A percentile compares a stretch with the other conserved stretches of the same genome.
Conservation (phyloP, 768 basidiomycete genomes). For the Auricularia sp. region DNA sequence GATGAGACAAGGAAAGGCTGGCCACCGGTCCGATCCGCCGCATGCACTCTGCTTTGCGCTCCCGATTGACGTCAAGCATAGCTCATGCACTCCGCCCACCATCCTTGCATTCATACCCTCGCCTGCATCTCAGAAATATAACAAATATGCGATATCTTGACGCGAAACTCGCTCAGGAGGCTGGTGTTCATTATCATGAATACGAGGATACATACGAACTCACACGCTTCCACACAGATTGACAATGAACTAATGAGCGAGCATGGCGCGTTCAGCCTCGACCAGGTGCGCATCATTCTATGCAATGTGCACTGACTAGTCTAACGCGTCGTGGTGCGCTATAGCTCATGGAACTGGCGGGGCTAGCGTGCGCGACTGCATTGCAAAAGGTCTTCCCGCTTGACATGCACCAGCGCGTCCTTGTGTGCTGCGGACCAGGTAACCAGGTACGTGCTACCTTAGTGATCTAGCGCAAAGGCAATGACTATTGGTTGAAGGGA, state of each 20-base stretch:
- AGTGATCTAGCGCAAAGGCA: not conserved
- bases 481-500: conserved; percentile 26
- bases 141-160: conserved; percentile 59
- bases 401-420: conserved; percentile 58
- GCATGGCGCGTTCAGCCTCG: conserved; percentile 86
- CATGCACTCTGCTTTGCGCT: too few relatives aligned
- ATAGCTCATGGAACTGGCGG: conserved; percentile 93
- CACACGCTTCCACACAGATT: conserved; percentile 42
- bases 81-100: not conserved
- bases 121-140: not conserved
- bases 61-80: not conserved
- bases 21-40: too few relatives aligned
- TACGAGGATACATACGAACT: not conserved
- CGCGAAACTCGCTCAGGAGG: conserved; percentile 69
- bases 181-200: conserved; percentile 16
- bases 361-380: conserved; percentile 85
- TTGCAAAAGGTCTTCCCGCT: conserved; percentile 67
- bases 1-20: too few relatives aligned
- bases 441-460: conserved; percentile 52
- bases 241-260: conserved; percentile 89
- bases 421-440: conserved; percentile 96
- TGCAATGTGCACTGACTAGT: not conserved
- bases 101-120: not conserved
- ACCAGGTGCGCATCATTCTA: conserved; percentile 54
- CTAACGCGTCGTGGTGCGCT: not conserved